A percentile compares a stretch with the other conserved stretches of the same genome.
Evolutionary conservation across 78 protist genomes (phyloP).

Genomic region (Thecamonas trahens): DNA sequence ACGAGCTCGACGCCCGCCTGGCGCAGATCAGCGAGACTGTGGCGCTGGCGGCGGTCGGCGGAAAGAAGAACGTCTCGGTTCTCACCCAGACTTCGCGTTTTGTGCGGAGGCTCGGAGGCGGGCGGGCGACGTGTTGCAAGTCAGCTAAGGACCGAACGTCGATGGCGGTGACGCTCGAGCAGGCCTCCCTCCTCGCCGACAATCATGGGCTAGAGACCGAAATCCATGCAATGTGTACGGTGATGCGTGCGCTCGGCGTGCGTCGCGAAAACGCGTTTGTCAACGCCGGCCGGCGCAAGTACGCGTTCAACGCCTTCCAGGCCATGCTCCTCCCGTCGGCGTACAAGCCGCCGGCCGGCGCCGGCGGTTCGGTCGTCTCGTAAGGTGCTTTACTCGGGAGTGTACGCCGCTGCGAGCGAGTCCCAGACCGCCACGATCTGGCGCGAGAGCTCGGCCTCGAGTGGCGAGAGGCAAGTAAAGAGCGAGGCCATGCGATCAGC

Average conservation of each 20-base stretch:
- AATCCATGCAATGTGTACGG: too few species aligned
- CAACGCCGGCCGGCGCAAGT: background rate
- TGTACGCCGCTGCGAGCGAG: too few species aligned
- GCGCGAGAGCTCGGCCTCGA: too few species aligned
- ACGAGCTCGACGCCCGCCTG: background rate
- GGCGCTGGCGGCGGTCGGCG: too few species aligned
- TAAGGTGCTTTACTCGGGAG: too few species aligned
- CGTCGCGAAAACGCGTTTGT: background rate
- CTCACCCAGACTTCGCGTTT: background rate
- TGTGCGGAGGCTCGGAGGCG: background rate
- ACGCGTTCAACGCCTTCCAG: constrained; percentile 5
- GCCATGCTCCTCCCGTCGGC: constrained; percentile 1
- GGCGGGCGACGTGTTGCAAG: background rate
- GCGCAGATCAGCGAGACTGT: too few species aligned
- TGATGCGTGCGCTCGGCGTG: background rate
- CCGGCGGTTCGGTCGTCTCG: too few species aligned
- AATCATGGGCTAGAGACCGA: background rate
- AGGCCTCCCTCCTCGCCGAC: background rate
- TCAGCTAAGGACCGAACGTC: constrained; percentile 5
- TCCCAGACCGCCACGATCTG: too few species aligned
- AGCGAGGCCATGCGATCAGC: too few species aligned
- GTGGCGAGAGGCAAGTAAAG: too few species aligned
- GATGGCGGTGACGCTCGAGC: constrained; percentile 18
- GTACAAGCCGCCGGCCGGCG: background rate
- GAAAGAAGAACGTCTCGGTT: background rate